Conservation (phyloP, 768 basidiomycete species). For the Amanita subjunquillea region DNA sequence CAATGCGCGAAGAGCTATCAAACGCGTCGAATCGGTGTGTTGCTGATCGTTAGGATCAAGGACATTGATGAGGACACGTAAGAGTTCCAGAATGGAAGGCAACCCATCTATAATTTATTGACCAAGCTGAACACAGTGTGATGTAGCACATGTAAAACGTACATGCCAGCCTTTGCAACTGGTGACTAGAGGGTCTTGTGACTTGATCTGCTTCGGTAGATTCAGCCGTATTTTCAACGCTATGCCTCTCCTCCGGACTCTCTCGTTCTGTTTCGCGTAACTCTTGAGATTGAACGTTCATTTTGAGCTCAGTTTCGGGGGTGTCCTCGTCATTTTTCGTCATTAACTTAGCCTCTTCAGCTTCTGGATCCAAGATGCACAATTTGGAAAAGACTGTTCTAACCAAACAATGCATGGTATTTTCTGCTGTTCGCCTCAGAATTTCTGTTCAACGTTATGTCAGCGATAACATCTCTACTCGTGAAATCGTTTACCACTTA, state of each 20-base stretch:
- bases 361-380: conserved; percentile 48
- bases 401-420: conserved; percentile 82
- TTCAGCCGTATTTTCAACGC: not conserved
- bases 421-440: conserved; percentile 78
- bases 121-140: not conserved
- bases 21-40: conserved; percentile 92
- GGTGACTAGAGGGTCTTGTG: not conserved
- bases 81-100: conserved; percentile 84
- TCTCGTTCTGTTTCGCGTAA: not conserved
- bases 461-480: not conserved
- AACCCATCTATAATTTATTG: conserved; percentile 58
- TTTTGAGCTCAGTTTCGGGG: conserved; percentile 45
- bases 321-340: conserved; percentile 37
- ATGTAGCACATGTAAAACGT: conserved; percentile 11
- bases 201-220: conserved; percentile 10
- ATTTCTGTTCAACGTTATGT: conserved; percentile 44
- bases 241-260: not conserved
- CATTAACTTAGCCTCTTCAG: conserved; percentile 58
- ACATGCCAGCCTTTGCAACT: conserved; percentile 22
- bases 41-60: conserved; percentile 90
- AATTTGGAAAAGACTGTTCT: conserved; percentile 73
- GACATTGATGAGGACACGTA: conserved; percentile 91
- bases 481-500: conserved; percentile 62
- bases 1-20: conserved; percentile 79
- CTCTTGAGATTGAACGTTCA: conserved; percentile 41